A percentile compares a stretch with the other conserved stretches of the same genome.
These are phyloP conservation scores for Zymoseptoria crescenta DNA, from an alignment of 2,329 filamentous ascomycete species.

Conservation along the genomic window DNA sequence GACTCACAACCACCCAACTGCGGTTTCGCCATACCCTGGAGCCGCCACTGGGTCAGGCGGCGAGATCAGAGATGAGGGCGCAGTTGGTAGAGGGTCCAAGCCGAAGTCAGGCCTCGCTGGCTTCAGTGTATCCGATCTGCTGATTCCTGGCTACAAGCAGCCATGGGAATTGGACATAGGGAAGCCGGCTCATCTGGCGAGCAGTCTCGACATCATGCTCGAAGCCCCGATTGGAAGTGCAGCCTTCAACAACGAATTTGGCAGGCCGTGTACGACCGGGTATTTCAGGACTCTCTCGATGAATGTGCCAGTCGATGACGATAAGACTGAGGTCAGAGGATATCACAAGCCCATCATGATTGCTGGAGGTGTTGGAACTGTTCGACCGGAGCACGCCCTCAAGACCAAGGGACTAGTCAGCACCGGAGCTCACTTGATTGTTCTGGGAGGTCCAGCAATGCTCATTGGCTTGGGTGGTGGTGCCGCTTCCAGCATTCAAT, in stretches of 20 bases:
- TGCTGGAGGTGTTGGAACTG: constrained; percentile 87
- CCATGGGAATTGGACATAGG: constrained; percentile 92
- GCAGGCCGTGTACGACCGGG: constrained; percentile 76
- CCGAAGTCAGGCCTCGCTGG: constrained; percentile 88
- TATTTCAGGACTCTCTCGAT: constrained; percentile 87
- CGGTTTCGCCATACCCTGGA: constrained; percentile 86
- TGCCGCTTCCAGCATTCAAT: constrained; percentile 84
- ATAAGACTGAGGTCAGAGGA: constrained; percentile 65
- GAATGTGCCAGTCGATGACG: constrained; percentile 53
- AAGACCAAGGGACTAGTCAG: constrained; percentile 74
- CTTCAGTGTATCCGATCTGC: constrained; percentile 89
- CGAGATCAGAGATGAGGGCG: constrained; percentile 91
- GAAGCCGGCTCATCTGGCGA: constrained; percentile 84
- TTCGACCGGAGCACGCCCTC: constrained; percentile 80
- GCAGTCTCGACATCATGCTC: constrained; percentile 92
- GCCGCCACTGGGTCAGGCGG: constrained; percentile 93
- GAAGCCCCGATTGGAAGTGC: constrained; percentile 93
- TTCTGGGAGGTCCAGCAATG: constrained; percentile 94
- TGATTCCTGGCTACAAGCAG: constrained; percentile 72
- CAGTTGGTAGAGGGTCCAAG: constrained; percentile 83
- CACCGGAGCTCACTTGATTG: constrained; percentile 82
- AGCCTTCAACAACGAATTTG: constrained; percentile 96
- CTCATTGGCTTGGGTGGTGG: constrained; percentile 93
- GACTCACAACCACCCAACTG: constrained; percentile 95
- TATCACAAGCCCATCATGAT: constrained; percentile 99